A percentile compares a stretch with the other conserved stretches of the same genome.
Evolutionary conservation across 352 stramenopile species (phyloP).

Genomic region (Phytophthora chlamydospora): DNA sequence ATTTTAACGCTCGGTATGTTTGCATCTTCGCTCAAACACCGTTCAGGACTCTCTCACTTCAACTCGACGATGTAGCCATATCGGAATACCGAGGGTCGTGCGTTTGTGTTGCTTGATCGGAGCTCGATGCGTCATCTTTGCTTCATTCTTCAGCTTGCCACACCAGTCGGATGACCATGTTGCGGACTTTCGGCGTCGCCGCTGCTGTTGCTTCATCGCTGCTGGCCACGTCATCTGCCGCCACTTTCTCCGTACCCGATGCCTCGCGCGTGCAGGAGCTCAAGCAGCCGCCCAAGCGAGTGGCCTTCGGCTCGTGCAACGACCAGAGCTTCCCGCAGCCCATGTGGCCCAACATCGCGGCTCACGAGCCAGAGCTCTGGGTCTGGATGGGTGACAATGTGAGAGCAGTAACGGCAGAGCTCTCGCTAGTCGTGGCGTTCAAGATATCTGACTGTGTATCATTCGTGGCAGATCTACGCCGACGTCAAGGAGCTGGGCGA

Average conservation of each 20-base stretch:
- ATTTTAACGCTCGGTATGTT: background rate
- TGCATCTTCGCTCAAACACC: conserved; percentile 3
- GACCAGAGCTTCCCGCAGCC: conserved; percentile 86
- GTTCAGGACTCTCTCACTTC: too few relatives aligned
- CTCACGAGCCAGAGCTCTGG: conserved; percentile 74
- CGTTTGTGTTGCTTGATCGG: conserved; percentile 16
- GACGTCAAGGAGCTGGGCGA: conserved; percentile 65
- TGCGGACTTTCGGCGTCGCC: conserved; percentile 12
- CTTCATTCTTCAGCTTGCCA: conserved; percentile 17
- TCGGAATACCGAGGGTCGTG: conserved; percentile 30
- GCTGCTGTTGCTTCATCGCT: conserved; percentile 27
- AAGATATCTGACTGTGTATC: conserved; percentile 2
- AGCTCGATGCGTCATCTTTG: conserved; percentile 15
- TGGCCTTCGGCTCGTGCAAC: conserved; percentile 89
- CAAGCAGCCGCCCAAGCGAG: conserved; percentile 47
- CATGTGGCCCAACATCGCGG: conserved; percentile 70
- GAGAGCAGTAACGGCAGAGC: background rate
- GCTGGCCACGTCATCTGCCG: conserved; percentile 13
- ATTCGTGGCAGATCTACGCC: conserved; percentile 69
- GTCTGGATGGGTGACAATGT: conserved; percentile 91
- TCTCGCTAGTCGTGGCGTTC: background rate
- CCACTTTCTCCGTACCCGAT: conserved; percentile 10
- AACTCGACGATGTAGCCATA: conserved; percentile 37
- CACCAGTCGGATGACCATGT: conserved; percentile 1
- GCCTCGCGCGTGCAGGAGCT: conserved; percentile 52